Conservation (phyloP, 106 monocot genomes). For the Ottelia alismoides region DNA sequence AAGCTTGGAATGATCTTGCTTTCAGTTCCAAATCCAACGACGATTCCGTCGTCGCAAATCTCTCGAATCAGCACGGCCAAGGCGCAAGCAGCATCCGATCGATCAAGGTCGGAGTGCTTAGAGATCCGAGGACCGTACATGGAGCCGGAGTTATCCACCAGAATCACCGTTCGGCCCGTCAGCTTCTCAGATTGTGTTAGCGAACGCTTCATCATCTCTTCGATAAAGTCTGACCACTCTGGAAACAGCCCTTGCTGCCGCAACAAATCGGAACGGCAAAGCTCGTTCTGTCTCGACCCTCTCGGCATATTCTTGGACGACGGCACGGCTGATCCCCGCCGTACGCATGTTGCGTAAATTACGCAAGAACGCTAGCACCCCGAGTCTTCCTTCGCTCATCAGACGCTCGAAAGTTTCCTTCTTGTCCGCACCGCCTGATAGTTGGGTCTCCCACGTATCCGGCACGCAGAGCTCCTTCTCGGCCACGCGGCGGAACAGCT, state of each 20-base stretch:
- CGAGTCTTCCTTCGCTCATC: background rate
- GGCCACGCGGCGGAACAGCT: background rate
- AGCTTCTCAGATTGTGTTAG: background rate
- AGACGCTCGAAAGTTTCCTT: background rate
- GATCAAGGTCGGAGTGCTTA: background rate
- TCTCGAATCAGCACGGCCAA: background rate
- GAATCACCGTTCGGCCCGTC: background rate
- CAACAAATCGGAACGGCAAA: background rate
- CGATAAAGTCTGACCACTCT: background rate
- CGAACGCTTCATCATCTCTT: background rate
- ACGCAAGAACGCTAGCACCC: background rate
- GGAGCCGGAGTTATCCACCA: background rate
- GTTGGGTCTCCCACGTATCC: background rate
- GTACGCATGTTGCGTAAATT: background rate
- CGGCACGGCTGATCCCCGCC: background rate
- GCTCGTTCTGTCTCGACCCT: background rate
- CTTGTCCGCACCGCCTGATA: background rate
- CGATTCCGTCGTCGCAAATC: background rate
- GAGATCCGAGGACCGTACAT: background rate
- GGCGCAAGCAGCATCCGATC: background rate
- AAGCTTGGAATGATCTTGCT: background rate
- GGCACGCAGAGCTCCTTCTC: background rate
- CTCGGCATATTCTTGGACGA: background rate
- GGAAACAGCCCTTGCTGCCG: background rate
- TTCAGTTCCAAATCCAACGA: background rate